A percentile compares a stretch with the other conserved stretches of the same genome.
phyloP scores from a whole-genome alignment of 371 early-diverging fungal species.

The Mucor irregularis region DNA sequence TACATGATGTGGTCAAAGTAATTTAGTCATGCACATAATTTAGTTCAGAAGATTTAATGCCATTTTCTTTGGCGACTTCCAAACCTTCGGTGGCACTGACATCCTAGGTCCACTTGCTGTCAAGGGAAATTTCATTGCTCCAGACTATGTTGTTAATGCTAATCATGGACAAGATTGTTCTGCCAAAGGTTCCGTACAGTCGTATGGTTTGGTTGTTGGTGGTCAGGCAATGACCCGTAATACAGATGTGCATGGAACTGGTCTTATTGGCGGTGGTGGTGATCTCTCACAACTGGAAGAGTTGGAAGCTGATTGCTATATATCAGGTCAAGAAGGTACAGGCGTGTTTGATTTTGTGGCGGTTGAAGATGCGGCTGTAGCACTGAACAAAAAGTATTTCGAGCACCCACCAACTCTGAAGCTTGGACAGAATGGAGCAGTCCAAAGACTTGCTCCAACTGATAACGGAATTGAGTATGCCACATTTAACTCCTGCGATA shows the following conservation, averaged over 20 bases:
- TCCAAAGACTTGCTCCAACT: not conserved
- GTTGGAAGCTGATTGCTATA: not conserved
- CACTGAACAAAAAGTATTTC: not conserved
- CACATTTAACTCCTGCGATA: not conserved
- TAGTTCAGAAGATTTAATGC: conserved; percentile 3
- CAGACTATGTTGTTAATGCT: conserved; percentile 4
- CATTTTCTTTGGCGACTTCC: conserved; percentile 22
- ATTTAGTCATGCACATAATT: too few species aligned
- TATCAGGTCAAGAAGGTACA: not conserved
- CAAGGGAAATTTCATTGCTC: conserved; percentile 2
- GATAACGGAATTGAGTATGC: not conserved
- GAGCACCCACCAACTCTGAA: not conserved
- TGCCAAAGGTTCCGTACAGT: not conserved
- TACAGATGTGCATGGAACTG: conserved; percentile 16
- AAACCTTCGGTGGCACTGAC: not conserved
- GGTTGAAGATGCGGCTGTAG: too few species aligned
- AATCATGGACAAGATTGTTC: not conserved
- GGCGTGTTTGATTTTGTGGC: conserved; percentile 4
- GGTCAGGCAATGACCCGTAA: not conserved
- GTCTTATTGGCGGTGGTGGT: not conserved
- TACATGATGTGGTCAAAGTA: too few species aligned
- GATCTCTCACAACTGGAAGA: not conserved
- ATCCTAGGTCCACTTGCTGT: conserved; percentile 16
- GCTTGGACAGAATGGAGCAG: not conserved
- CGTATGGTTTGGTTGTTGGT: conserved; percentile 15